These are phyloP conservation scores for Thielaviopsis ethacetica DNA, from an alignment of 2,329 filamentous ascomycete genomes.

Conservation along the genomic window DNA sequence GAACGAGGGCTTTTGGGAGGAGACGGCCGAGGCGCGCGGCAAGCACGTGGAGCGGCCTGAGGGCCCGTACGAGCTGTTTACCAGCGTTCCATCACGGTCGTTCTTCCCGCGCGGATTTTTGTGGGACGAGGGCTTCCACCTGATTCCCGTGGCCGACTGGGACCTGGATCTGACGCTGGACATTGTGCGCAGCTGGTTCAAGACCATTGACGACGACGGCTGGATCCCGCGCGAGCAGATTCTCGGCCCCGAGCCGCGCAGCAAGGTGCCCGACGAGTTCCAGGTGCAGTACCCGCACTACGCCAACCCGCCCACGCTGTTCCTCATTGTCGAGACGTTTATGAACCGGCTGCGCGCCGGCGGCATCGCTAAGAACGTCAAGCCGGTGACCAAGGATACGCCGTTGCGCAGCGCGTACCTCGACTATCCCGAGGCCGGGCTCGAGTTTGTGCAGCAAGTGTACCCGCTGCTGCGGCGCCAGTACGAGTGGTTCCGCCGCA, in stretches of 20 bases:
- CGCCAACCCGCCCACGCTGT: slow-evolving; percentile 89
- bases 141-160: slow-evolving; percentile 84
- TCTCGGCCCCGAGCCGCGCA: slow-evolving; percentile 75
- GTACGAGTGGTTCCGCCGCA: slow-evolving; percentile 88
- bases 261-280: slow-evolving; percentile 87
- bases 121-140: slow-evolving; percentile 96
- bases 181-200: slow-evolving; percentile 90
- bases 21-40: slow-evolving; percentile 62
- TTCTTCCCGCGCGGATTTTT: slow-evolving; percentile 96
- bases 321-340: slow-evolving; percentile 73
- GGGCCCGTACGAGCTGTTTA: slow-evolving; percentile 77
- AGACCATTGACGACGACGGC: slow-evolving; percentile 86
- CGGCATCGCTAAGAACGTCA: slow-evolving; percentile 5
- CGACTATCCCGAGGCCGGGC: slow-evolving; percentile 36
- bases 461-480: slow-evolving; percentile 81
- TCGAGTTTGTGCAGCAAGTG: slow-evolving; percentile 56
- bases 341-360: slow-evolving; percentile 52
- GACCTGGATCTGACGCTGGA: slow-evolving; percentile 77
- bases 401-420: slow-evolving; percentile 12
- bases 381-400: slow-evolving; percentile 6
- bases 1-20: slow-evolving; percentile 89
- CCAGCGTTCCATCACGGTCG: slow-evolving; percentile 75
- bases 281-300: slow-evolving; percentile 94
- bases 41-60: slow-evolving; percentile 54
- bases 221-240: slow-evolving; percentile 98